Evolutionary conservation across 2,329 filamentous ascomycete species (phyloP).

Genomic region (Aspergillus pseudoterreus): DNA sequence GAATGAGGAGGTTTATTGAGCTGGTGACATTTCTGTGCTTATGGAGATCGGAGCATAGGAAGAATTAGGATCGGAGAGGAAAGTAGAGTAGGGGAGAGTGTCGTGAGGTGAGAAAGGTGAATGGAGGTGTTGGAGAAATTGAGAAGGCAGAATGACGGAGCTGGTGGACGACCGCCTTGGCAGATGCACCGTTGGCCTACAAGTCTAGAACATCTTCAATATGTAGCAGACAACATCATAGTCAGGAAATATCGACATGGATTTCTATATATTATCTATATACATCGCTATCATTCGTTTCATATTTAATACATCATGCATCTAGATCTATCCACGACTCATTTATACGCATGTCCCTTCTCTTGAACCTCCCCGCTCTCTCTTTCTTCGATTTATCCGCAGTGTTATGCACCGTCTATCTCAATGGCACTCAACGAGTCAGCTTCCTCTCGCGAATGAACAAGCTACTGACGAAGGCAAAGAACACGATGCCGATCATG

Average conservation of each 20-base stretch:
- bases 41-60: neutral
- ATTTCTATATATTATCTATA: too few relatives aligned
- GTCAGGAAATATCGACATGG: too few relatives aligned
- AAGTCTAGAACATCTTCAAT: too few relatives aligned
- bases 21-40: slow-evolving; percentile 14
- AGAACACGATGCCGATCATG: slow-evolving; percentile 48
- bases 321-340: too few relatives aligned
- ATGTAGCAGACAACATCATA: too few relatives aligned
- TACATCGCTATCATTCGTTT: too few relatives aligned
- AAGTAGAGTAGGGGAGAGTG: neutral
- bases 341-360: neutral
- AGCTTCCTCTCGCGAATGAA: slow-evolving; percentile 59
- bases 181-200: too few relatives aligned
- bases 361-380: neutral
- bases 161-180: too few relatives aligned
- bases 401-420: neutral
- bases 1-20: slow-evolving; percentile 10
- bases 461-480: slow-evolving; percentile 41
- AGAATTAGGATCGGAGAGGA: neutral
- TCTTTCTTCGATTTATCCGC: neutral
- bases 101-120: neutral
- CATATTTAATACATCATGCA: too few relatives aligned
- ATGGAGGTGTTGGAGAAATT: neutral
- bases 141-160: neutral
- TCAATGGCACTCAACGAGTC: slow-evolving; percentile 24